Base-by-base conservation (phyloP, 2,329 filamentous ascomycete species). In the Botrytis medusae region DNA sequence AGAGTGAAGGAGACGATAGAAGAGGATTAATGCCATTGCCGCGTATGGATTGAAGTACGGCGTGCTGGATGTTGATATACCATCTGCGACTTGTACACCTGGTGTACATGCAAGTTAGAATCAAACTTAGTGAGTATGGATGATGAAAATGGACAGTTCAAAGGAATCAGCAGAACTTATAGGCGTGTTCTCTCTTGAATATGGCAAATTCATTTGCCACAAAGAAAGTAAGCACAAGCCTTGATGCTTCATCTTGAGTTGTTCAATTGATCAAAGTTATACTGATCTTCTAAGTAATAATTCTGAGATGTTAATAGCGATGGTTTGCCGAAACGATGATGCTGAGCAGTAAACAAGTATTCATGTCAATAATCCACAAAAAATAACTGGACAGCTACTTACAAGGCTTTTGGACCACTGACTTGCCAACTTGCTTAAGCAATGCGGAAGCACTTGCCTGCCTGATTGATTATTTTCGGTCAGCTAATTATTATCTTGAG, bases 221-320 rank as follows among this genome's bases (percentile, higher is more conserved):
- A n/a, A 40, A 4, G 4, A 12, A 22, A 29, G 14, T 18, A 54
- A 40, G n/a, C 22, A 20, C 25, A 2, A 14, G 25, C 40, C 2
- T n/a, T 51, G 22, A 10, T 40, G 6, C 8, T 40, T 54, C 32
- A 25, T n/a, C 2, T n/a, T 5, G 46, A 22, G 22, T 40, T 54
- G 46, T 8, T 20, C 25, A 29, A n/a, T 5, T 29, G 14, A 29
- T 1, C 8, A 8, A 7, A 29, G 14, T 22, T 32, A 20, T 4
- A 29, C 6, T 8, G 1, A 16, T 8, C 46, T 29, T 29, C 4
- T 29, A 6, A 14, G 14, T 22, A 16, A 0, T 51, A 1, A 0
- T 29, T 29, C 20, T 29, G 14, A 14, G 22, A n/a, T 40, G 9
- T 14, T 7, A 25, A 1, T 4, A 20, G 9, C 16, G 1, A 37